Percentiles rank a stretch among this genome's conserved stretches.
Evolutionary conservation across 768 basidiomycete genomes (phyloP).

Genomic region (Leccinum subgranulosum): DNA sequence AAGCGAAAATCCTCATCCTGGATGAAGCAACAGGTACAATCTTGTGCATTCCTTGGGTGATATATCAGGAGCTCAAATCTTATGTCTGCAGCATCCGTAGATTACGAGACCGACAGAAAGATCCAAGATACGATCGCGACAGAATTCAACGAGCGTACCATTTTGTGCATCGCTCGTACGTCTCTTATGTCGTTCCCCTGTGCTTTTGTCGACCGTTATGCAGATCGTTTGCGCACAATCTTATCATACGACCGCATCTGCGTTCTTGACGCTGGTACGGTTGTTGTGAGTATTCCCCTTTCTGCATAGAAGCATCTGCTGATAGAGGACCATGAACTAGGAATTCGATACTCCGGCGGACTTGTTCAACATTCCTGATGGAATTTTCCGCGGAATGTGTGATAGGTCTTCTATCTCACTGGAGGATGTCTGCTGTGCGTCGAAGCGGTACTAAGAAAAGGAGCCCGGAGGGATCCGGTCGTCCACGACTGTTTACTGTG

Average conservation of each 20-base stretch:
- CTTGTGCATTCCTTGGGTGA: background rate
- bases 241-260: conserved; percentile 86
- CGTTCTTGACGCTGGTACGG: conserved; percentile 77
- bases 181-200: conserved; percentile 6
- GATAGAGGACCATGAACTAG: conserved; percentile 23
- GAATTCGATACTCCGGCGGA: conserved; percentile 81
- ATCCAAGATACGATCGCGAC: conserved; percentile 88
- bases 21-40: conserved; percentile 80
- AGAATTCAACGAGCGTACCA: conserved; percentile 81
- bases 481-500: too few relatives aligned
- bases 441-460: conserved; percentile 8
- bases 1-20: conserved; percentile 79
- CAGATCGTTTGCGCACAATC: conserved; percentile 84
- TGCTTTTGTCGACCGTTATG: conserved; percentile 1
- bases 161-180: conserved; percentile 85
- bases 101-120: conserved; percentile 85
- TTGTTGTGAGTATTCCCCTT: conserved; percentile 50
- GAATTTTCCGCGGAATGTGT: conserved; percentile 86
- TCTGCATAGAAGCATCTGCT: background rate
- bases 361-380: conserved; percentile 52
- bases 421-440: conserved; percentile 57
- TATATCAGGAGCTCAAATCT: background rate
- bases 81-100: conserved; percentile 61
- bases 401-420: conserved; percentile 73
- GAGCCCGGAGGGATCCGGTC: background rate